These are phyloP conservation scores for Sphagnum tenellum DNA, from an alignment of 225 moss, liverwort and hornwort species.

Conservation along the genomic window DNA sequence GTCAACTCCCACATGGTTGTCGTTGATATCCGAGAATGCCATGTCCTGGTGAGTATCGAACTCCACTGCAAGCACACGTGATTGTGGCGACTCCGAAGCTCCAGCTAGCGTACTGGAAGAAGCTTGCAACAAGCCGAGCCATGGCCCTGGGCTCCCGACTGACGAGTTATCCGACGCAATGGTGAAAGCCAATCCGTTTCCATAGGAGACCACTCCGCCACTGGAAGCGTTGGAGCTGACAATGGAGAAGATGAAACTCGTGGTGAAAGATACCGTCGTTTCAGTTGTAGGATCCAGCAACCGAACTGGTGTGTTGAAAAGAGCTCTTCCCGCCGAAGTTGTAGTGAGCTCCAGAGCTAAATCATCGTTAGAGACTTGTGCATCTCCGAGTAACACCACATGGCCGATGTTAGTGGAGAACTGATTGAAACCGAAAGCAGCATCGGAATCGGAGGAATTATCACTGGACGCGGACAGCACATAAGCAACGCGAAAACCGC, in stretches of 20 bases:
- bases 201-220: neutral
- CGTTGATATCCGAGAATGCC: conserved; percentile 14
- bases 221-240: neutral
- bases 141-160: conserved; percentile 10
- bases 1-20: conserved; percentile 11
- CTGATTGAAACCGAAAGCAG: conserved; percentile 7
- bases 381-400: conserved; percentile 11
- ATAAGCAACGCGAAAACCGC: too few species aligned
- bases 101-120: neutral
- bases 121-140: conserved; percentile 12
- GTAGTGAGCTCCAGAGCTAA: conserved; percentile 12
- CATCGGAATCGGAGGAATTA: neutral
- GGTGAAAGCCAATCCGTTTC: conserved; percentile 8
- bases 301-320: conserved; percentile 4
- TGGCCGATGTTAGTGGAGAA: conserved; percentile 9
- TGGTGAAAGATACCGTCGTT: conserved; percentile 8
- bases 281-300: conserved; percentile 3
- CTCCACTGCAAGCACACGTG: conserved; percentile 7
- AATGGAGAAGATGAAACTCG: conserved; percentile 16
- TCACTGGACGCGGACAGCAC: too few species aligned
- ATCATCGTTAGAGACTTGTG: conserved; percentile 8
- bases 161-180: conserved; percentile 8
- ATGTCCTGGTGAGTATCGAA: conserved; percentile 13
- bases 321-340: conserved; percentile 3
- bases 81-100: conserved; percentile 1